Evolutionary conservation across 2,329 filamentous ascomycete genomes (phyloP).

Genomic region (Colletotrichum sp.): DNA sequence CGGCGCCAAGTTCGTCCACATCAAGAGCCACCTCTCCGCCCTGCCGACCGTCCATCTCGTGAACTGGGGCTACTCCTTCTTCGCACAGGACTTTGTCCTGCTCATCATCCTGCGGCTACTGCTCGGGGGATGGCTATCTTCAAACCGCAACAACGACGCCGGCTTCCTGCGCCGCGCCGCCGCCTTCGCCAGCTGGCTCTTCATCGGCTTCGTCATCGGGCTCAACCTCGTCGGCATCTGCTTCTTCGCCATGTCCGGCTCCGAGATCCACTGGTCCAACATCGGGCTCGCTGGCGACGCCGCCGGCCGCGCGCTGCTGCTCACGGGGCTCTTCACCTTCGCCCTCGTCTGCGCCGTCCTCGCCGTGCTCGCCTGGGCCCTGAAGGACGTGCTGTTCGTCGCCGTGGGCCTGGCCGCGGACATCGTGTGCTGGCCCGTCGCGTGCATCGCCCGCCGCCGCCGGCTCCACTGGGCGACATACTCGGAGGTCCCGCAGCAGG

Average conservation of each 20-base stretch:
- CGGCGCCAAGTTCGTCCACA: constrained; percentile 34
- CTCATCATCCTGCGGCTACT: constrained; percentile 36
- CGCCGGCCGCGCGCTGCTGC: constrained; percentile 32
- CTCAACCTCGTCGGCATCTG: constrained; percentile 14
- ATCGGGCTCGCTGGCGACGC: constrained; percentile 33
- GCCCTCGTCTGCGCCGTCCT: constrained; percentile 22
- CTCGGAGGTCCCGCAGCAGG: constrained; percentile 27
- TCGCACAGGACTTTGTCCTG: constrained; percentile 35
- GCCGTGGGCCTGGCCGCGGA: constrained; percentile 27
- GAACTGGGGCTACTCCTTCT: constrained; percentile 38
- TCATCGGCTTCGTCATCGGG: constrained; percentile 24
- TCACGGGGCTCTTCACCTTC: constrained; percentile 33
- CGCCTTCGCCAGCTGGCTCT: not conserved
- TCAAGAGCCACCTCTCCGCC: constrained; percentile 35
- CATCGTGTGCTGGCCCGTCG: constrained; percentile 28
- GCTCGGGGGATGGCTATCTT: constrained; percentile 28
- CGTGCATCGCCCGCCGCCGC: constrained; percentile 1
- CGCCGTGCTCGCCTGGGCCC: constrained; percentile 24
- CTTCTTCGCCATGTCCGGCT: constrained; percentile 36
- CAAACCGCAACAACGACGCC: not conserved
- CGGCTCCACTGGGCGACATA: constrained; percentile 17
- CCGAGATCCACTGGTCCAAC: constrained; percentile 40
- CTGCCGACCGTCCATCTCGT: constrained; percentile 32
- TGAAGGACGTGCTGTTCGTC: constrained; percentile 28
- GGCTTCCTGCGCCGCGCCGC: constrained; percentile 6